These are phyloP conservation scores for Globisporangium paddicum DNA, from an alignment of 352 stramenopile species.

Conservation along the genomic window DNA sequence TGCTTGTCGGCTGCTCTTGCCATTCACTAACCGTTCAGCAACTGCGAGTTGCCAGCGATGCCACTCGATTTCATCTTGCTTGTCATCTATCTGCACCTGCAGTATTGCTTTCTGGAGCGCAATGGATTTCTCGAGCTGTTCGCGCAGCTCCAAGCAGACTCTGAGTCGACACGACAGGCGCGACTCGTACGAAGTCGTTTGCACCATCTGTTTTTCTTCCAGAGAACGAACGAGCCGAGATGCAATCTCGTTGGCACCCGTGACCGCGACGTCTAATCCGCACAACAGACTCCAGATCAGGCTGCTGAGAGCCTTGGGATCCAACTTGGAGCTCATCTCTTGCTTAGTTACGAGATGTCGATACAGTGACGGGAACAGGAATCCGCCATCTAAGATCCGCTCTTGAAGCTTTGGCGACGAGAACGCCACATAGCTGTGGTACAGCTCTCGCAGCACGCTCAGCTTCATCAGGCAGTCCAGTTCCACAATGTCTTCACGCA, in stretches of 20 bases:
- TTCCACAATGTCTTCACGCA: conserved; percentile 14
- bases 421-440: conserved; percentile 40
- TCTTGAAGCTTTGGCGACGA: conserved; percentile 20
- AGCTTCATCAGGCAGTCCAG: conserved; percentile 38
- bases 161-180: conserved; percentile 25
- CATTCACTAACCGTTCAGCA: conserved; percentile 30
- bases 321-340: conserved; percentile 4
- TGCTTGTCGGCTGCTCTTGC: conserved; percentile 22
- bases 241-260: conserved; percentile 16
- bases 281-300: conserved; percentile 56
- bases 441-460: conserved; percentile 41
- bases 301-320: conserved; percentile 16
- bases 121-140: conserved; percentile 35
- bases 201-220: background rate
- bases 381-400: conserved; percentile 39
- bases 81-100: conserved; percentile 1
- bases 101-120: conserved; percentile 22
- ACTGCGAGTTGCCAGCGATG: conserved; percentile 25
- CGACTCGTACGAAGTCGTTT: conserved; percentile 3
- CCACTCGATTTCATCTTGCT: conserved; percentile 23
- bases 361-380: conserved; percentile 33
- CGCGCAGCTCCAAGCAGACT: conserved; percentile 39
- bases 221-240: background rate
- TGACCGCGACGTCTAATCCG: conserved; percentile 37
- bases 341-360: conserved; percentile 5